Evolutionary conservation across 495 filamentous ascomycete genomes (phyloP).

Genomic region (Aspergillus incahuasiensis): DNA sequence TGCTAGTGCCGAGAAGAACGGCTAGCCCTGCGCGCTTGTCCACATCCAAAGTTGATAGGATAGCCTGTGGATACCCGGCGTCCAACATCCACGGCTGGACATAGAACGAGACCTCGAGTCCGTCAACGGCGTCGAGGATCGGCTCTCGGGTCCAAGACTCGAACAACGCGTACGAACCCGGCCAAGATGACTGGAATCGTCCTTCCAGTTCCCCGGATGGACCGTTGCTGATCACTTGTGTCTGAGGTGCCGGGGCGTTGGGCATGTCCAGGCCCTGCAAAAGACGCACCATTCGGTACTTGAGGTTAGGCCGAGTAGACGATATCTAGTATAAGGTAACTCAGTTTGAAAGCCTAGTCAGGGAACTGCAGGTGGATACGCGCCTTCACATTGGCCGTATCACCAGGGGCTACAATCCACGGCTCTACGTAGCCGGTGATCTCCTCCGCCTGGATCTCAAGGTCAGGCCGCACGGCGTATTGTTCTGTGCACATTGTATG

Average conservation of each 20-base stretch:
- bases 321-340: neutral
- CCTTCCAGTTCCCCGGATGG: too few relatives aligned
- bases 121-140: neutral
- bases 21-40: neutral
- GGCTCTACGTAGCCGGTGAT: neutral
- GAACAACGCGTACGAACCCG: too few relatives aligned
- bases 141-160: neutral
- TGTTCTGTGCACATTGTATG: too few relatives aligned
- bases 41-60: neutral
- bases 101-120: neutral
- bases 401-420: neutral
- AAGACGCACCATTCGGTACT: neutral
- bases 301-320: neutral
- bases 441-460: neutral
- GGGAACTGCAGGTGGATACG: too few relatives aligned
- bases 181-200: too few relatives aligned
- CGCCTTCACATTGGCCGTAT: neutral
- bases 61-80: neutral
- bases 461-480: too few relatives aligned
- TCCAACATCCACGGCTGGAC: neutral
- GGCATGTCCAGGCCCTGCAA: neutral
- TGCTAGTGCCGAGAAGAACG: neutral
- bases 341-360: too few relatives aligned
- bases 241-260: neutral
- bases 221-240: neutral